Conservation (phyloP, 2,329 filamentous ascomycete species). For the Trichoderma sp. region DNA sequence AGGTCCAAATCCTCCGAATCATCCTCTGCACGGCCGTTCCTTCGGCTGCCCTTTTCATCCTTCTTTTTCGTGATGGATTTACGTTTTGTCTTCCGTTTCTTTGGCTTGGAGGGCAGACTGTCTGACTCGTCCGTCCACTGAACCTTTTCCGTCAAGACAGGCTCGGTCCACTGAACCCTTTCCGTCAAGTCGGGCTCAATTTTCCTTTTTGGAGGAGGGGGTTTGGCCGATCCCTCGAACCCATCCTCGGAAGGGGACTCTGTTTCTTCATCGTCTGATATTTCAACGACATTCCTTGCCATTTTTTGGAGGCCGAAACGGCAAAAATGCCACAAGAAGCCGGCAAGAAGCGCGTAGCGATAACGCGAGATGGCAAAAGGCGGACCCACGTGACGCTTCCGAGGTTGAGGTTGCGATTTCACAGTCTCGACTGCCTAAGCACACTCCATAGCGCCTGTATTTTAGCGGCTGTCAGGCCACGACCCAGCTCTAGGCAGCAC, state of each 20-base stretch:
- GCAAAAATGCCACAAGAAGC: not conserved
- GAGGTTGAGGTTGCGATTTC: not conserved
- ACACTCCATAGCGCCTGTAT: not conserved
- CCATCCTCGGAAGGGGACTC: slow-evolving; percentile 33
- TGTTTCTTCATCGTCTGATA: slow-evolving; percentile 35
- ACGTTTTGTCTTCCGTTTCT: slow-evolving; percentile 41
- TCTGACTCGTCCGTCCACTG: slow-evolving; percentile 65
- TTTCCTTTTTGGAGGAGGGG: slow-evolving; percentile 45
- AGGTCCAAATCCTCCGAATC: slow-evolving; percentile 60
- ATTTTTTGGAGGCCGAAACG: slow-evolving; percentile 6
- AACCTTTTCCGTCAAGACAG: slow-evolving; percentile 49
- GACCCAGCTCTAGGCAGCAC: not conserved
- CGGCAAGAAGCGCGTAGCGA: not conserved
- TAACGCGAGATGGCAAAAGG: slow-evolving; percentile 1
- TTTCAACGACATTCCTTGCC: slow-evolving; percentile 35
- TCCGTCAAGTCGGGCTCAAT: slow-evolving; percentile 43
- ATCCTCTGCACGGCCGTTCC: slow-evolving; percentile 45
- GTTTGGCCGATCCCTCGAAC: slow-evolving; percentile 9
- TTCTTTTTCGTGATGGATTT: slow-evolving; percentile 40
- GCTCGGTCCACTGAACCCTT: slow-evolving; percentile 51
- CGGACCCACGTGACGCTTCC: slow-evolving; percentile 11
- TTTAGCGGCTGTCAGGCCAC: not conserved
- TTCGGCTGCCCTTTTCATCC: slow-evolving; percentile 35
- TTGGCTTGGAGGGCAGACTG: slow-evolving; percentile 60
- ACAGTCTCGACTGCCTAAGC: not conserved